phyloP scores from a whole-genome alignment of 2,329 filamentous ascomycete genomes.

The Pseudogymnoascus destructans region DNA sequence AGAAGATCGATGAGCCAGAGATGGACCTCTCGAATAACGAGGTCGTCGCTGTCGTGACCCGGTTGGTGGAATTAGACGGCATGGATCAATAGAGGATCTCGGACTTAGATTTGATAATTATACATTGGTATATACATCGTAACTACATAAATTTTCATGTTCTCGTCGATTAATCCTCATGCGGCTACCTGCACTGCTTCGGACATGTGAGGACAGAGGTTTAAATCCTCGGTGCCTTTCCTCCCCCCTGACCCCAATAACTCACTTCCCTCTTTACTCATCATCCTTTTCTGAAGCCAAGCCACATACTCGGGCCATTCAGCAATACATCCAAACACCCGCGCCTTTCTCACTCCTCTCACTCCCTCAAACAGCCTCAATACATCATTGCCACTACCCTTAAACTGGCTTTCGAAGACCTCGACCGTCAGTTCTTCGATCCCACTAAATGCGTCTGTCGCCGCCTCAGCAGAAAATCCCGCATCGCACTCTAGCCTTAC shows the following conservation, averaged over 20 bases:
- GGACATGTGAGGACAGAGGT: neutral
- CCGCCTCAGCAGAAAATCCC: conserved; percentile 30
- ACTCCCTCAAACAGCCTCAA: conserved; percentile 34
- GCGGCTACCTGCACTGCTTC: neutral
- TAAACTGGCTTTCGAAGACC: conserved; percentile 34
- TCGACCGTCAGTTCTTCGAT: conserved; percentile 36
- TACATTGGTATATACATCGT: conserved; percentile 5
- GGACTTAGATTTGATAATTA: neutral
- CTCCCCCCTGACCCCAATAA: neutral
- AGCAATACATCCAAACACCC: conserved; percentile 26
- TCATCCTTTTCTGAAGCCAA: conserved; percentile 22
- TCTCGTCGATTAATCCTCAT: neutral
- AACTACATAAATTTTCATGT: neutral
- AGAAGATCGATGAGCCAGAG: conserved; percentile 65
- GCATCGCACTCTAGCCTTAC: conserved; percentile 38
- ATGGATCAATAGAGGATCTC: conserved; percentile 40
- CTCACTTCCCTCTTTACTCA: conserved; percentile 11
- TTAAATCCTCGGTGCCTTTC: neutral
- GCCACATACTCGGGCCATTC: conserved; percentile 21
- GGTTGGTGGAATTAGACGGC: conserved; percentile 80
- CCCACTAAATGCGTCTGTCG: conserved; percentile 32
- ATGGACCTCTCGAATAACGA: conserved; percentile 44
- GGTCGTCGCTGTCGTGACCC: conserved; percentile 64
- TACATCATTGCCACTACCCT: conserved; percentile 30
- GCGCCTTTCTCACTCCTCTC: conserved; percentile 32